Base-by-base conservation (phyloP, 768 basidiomycete species). In the Suillus subaureus region DNA sequence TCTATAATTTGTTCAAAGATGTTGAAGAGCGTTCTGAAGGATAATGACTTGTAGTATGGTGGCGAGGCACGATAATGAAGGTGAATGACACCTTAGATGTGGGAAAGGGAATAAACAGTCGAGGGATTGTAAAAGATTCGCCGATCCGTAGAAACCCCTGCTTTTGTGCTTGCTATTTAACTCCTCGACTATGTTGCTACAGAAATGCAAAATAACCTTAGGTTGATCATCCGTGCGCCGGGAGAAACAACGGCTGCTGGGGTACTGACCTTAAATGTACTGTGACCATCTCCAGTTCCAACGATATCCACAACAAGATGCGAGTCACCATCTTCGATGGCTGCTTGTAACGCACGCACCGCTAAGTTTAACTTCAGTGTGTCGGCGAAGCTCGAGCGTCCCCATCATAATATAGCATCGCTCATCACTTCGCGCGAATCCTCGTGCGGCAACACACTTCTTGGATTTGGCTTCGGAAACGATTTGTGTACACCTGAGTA, bases 11-110 rank as follows among this genome's bases (percentile, higher is more conserved):
- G 96, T 0, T 97, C 96, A 39, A 98, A 83, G 66, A 95, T 80
- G 78, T 99, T 98, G 86, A 97, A 98, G 82, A 99, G 89, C 9
- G 97, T 97, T 54, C 96, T 90, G 81, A 96, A 98, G 55, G 95
- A 94, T 62, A 99, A 86, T 0, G 88, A 80, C 71, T 91, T 92
- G 63, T 96, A 90, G 73, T 91, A 86, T 0, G 97, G 77, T 95
- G 97, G 73, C 96, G 91, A 0, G 94, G 90, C 0, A 94, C 97
- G 67, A 97, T 89, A 74, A 99, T 89, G 84, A 96, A 98, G 3
- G 89, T 87, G 79, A 99, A 98, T 0, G 94, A 94, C 12, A 88
- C 77, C 11, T 83, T 82, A 3, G 88, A 76, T 69, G 97, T 86
- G 66, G 81, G 79, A 15, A 73, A 66, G 0, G 76, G 0, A 97